A percentile compares a stretch with the other conserved stretches of the same genome.
These are phyloP conservation scores for Hibiscus trionum DNA, from an alignment of 345 rosid species.

Conservation along the genomic window DNA sequence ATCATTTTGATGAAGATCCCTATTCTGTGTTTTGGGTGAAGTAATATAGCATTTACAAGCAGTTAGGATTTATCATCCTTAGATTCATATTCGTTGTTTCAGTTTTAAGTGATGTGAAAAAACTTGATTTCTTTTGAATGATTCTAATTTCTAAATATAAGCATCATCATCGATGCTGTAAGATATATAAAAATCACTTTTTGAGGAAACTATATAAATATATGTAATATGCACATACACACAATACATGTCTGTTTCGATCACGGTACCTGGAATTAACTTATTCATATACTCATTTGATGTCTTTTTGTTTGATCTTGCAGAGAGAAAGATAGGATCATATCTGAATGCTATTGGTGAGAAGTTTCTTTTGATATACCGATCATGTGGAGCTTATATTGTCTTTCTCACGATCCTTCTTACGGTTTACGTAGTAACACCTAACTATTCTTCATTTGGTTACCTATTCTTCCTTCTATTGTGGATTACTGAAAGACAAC, in stretches of 20 bases:
- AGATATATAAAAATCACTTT: background rate
- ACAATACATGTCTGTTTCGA: background rate
- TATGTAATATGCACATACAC: background rate
- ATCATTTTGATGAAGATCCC: background rate
- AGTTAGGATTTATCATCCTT: background rate
- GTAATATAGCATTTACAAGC: background rate
- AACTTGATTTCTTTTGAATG: background rate
- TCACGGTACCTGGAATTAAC: background rate
- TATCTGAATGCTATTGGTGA: conserved; percentile 76
- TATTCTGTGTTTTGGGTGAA: background rate
- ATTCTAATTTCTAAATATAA: background rate
- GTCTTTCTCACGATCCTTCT: conserved; percentile 81
- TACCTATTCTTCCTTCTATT: conserved; percentile 81
- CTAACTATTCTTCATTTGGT: conserved; percentile 85
- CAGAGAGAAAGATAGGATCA: conserved; percentile 82
- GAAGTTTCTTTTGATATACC: conserved; percentile 70
- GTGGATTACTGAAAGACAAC: conserved; percentile 92
- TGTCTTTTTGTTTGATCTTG: conserved; percentile 23
- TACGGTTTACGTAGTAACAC: conserved; percentile 70
- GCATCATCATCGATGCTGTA: background rate
- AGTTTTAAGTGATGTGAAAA: background rate
- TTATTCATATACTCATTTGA: background rate
- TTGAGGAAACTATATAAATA: background rate
- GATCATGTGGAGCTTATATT: conserved; percentile 88
- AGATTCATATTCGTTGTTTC: background rate